Percentiles rank a stretch among this genome's conserved stretches.
Evolutionary conservation across 1,139 yeast species (phyloP).

Genomic region (Magnusiomyces paraingens): DNA sequence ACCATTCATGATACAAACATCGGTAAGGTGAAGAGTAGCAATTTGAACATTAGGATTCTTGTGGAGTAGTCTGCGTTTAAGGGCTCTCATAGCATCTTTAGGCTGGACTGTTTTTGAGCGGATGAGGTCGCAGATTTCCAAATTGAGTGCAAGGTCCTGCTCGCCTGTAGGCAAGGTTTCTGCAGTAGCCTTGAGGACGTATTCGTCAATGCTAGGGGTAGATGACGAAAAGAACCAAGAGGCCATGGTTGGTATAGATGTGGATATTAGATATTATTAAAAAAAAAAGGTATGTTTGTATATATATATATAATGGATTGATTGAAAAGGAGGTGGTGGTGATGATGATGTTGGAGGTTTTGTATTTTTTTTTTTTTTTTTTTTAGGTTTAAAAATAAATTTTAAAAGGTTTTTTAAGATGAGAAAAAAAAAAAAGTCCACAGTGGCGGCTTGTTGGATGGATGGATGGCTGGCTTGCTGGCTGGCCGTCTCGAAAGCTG

Average conservation of each 20-base stretch:
- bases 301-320: not conserved
- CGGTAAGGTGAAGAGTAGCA: slow-evolving; percentile 68
- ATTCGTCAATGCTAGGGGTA: slow-evolving; percentile 50
- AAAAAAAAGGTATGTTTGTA: not conserved
- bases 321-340: too few relatives aligned
- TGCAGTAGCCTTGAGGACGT: slow-evolving; percentile 74
- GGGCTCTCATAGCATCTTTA: slow-evolving; percentile 74
- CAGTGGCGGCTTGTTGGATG: too few relatives aligned
- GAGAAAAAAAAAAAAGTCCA: too few relatives aligned
- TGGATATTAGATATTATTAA: not conserved
- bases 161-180: slow-evolving; percentile 91
- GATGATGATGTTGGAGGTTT: too few relatives aligned
- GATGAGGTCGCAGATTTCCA: slow-evolving; percentile 84
- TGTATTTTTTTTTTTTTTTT: too few relatives aligned
- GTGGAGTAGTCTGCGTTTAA: slow-evolving; percentile 65
- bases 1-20: slow-evolving; percentile 87
- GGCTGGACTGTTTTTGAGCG: slow-evolving; percentile 79
- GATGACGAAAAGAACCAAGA: slow-evolving; percentile 55
- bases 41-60: slow-evolving; percentile 70
- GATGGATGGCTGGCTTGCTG: too few relatives aligned
- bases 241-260: slow-evolving; percentile 5
- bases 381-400: too few relatives aligned
- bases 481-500: too few relatives aligned
- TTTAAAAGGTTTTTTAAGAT: too few relatives aligned
- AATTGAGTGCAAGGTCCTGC: slow-evolving; percentile 67